Evolutionary conservation across 2,329 filamentous ascomycete species (phyloP), one percentile per base, ranked within the genome.

Genomic region (Ophiostoma perfectum): DNA sequence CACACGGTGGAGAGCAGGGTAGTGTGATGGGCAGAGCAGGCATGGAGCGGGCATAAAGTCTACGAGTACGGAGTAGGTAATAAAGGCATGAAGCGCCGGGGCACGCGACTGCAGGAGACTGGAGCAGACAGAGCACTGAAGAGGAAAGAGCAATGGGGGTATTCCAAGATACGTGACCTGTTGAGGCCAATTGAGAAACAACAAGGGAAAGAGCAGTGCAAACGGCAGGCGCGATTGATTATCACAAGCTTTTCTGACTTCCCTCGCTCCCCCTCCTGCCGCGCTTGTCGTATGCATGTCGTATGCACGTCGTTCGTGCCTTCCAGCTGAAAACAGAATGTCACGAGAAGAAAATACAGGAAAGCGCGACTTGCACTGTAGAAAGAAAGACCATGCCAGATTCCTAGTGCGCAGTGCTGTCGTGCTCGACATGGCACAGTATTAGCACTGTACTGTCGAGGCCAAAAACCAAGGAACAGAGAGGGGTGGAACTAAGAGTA

Each of bases 21-120:
- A 49, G 14, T 49, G 47, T 49, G 47, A 49, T 49, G 47, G 47
- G 47, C 47, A 49, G 11, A 49, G 49, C 49, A 55, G 49, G 49
- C 49, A 55, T 55, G 49, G 49, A 27, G 18, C 49, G 49, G 18
- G 49, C n/a, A 55, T 55, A n/a, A 55, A 55, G 49, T 55, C 49
- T 55, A 38, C 12, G 55, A 44, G 7, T 12, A 12, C 27, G 27
- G 27, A 27, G 27, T 27, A 27, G 27, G 27, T 44, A 44, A 27
- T 55, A 60, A 60, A 38, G 55, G 55, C 27, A 60, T 38, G 18
- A 60, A 6, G 55, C 27, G 38, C 55, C 38, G 27, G 55, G 55
- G 55, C 55, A 60, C 55, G 55, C 55, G 55, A 60, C 55, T 39
- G 27, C n/a, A 9, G 49, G 27, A 8, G 49, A 49, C 47, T 49